Evolutionary conservation across 768 basidiomycete genomes (phyloP).

Genomic region (Russula earlei): DNA sequence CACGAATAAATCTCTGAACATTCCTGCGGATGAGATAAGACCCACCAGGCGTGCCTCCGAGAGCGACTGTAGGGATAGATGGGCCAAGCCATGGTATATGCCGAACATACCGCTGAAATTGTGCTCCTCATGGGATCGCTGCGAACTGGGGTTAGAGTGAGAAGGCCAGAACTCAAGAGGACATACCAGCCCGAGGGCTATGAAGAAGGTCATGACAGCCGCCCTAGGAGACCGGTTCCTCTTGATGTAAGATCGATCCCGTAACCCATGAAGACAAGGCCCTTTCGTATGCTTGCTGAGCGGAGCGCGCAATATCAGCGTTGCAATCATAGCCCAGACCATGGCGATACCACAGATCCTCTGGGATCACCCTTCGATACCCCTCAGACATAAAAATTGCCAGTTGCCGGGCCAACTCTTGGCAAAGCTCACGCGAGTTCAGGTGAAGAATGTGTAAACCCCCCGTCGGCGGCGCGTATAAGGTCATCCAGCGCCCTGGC

Average conservation of each 20-base stretch:
- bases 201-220: conserved; percentile 8
- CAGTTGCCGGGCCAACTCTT: conserved; percentile 12
- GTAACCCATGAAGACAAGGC: conserved; percentile 10
- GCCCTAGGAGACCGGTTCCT: conserved; percentile 8
- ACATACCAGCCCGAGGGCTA: conserved; percentile 9
- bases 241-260: conserved; percentile 3
- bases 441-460: conserved; percentile 1
- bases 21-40: neutral
- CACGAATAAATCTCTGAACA: neutral
- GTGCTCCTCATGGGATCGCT: conserved; percentile 13
- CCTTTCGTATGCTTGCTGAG: conserved; percentile 12
- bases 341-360: conserved; percentile 11
- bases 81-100: conserved; percentile 18
- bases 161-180: neutral
- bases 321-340: neutral
- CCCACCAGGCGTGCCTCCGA: neutral
- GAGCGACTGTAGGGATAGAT: conserved; percentile 2
- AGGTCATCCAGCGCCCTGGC: conserved; percentile 3
- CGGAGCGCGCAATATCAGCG: neutral
- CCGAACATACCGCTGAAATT: conserved; percentile 30
- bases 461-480: neutral
- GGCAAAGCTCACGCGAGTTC: conserved; percentile 8
- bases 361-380: conserved; percentile 7
- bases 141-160: neutral
- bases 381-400: conserved; percentile 16